Percentiles rank a stretch among this genome's conserved stretches.
phyloP scores from a whole-genome alignment of 192 early-diverging fungal species.

The Cetraspora pellucida region DNA sequence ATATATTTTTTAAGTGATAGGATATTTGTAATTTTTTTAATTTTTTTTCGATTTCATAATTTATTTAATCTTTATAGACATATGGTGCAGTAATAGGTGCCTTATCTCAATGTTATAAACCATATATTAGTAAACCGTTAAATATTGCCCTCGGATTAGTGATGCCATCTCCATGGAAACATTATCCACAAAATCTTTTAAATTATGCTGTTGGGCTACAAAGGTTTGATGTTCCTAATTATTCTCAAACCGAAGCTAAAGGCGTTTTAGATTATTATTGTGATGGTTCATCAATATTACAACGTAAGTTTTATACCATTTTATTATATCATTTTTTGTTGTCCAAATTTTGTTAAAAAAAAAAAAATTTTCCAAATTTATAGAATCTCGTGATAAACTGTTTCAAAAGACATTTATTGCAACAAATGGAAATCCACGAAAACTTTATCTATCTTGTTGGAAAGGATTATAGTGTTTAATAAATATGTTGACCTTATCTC shows the following conservation, averaged over 20 bases:
- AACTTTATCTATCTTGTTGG: conserved; percentile 27
- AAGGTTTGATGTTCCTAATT: conserved; percentile 42
- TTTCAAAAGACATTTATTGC: conserved; percentile 13
- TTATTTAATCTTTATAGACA: conserved; percentile 3
- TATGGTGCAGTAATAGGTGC: conserved; percentile 50
- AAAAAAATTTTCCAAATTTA: not conserved
- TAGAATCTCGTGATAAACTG: conserved; percentile 5
- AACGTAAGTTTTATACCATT: not conserved
- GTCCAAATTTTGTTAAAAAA: not conserved
- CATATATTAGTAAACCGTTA: conserved; percentile 45
- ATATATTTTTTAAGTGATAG: too few species aligned
- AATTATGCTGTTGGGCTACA: conserved; percentile 44
- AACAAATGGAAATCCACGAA: conserved; percentile 29
- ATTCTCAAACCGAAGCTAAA: conserved; percentile 48
- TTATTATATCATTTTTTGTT: not conserved
- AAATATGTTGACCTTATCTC: too few species aligned
- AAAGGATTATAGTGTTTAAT: conserved; percentile 11
- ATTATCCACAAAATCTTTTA: conserved; percentile 33
- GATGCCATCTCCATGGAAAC: conserved; percentile 42
- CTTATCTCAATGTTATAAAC: conserved; percentile 36
- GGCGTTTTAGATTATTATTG: conserved; percentile 51
- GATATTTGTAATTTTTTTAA: not conserved
- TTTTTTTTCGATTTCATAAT: not conserved
- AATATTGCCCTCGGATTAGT: conserved; percentile 44
- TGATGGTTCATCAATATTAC: not conserved